Conservation (phyloP, 495 filamentous ascomycete genomes). For the Physcia stellaris region DNA sequence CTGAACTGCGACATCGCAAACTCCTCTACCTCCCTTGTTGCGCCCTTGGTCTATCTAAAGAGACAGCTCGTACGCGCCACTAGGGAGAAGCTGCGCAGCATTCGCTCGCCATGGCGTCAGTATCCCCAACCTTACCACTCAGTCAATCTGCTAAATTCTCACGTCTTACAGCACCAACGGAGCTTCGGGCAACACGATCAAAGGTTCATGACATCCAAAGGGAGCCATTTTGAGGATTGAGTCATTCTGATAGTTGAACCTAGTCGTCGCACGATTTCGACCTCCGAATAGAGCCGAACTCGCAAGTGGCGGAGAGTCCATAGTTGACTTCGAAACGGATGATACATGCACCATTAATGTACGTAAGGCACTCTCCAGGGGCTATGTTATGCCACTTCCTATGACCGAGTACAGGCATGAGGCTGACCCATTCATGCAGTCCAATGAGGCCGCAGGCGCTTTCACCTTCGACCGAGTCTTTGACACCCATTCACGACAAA, state of each 20-base stretch:
- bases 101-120: constrained; percentile 12
- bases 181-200: constrained; percentile 50
- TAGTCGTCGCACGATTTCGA: constrained; percentile 91
- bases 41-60: no score
- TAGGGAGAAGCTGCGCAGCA: neutral
- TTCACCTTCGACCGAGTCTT: constrained; percentile 99
- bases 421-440: constrained; percentile 38
- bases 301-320: constrained; percentile 75
- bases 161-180: constrained; percentile 18
- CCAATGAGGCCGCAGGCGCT: constrained; percentile 63
- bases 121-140: constrained; percentile 1
- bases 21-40: no score
- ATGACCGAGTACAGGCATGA: neutral
- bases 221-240: neutral
- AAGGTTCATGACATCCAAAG: constrained; percentile 35
- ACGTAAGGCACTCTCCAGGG: no score
- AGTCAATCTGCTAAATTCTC: constrained; percentile 4
- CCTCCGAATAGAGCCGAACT: constrained; percentile 92
- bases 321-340: constrained; percentile 75
- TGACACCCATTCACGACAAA: constrained; percentile 75
- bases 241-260: constrained; percentile 9
- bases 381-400: neutral
- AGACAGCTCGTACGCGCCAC: no score
- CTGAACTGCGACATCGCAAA: no score
- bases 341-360: constrained; percentile 84